Evolutionary conservation across 2,329 filamentous ascomycete genomes (phyloP).

Genomic region (Ascochyta koolunga): DNA sequence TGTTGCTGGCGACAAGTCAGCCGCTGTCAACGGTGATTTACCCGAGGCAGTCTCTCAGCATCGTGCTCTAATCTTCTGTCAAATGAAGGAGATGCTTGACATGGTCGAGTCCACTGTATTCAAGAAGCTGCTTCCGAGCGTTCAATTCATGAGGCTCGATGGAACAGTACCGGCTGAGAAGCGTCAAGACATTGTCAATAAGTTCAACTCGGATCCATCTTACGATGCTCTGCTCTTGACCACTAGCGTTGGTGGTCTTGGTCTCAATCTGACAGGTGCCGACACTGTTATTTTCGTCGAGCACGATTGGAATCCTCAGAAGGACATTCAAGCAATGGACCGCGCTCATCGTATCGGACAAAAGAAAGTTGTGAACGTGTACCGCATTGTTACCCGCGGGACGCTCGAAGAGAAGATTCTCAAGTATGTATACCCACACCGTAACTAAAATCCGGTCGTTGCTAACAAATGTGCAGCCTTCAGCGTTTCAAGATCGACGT

Average conservation of each 20-base stretch:
- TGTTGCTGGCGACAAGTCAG: conserved; percentile 52
- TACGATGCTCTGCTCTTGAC: conserved; percentile 94
- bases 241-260: conserved; percentile 91
- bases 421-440: conserved; percentile 59
- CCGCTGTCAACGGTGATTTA: conserved; percentile 59
- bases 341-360: conserved; percentile 97
- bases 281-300: conserved; percentile 99
- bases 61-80: conserved; percentile 94
- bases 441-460: neutral
- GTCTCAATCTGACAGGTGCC: conserved; percentile 92
- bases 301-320: conserved; percentile 99
- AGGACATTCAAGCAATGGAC: conserved; percentile 98
- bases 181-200: conserved; percentile 97
- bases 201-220: conserved; percentile 96
- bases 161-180: conserved; percentile 91
- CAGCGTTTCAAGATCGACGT: conserved; percentile 99
- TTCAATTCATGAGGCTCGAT: conserved; percentile 93
- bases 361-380: conserved; percentile 99
- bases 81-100: conserved; percentile 99
- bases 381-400: conserved; percentile 92
- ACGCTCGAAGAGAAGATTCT: conserved; percentile 99
- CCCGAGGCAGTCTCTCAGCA: conserved; percentile 91
- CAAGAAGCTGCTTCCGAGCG: conserved; percentile 86
- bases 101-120: conserved; percentile 97
- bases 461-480: conserved; percentile 62